Percentiles rank a stretch among this genome's conserved stretches.
These are phyloP conservation scores for Trichoderma asperellum DNA, from an alignment of 2,329 filamentous ascomycete species.

Conservation along the genomic window DNA sequence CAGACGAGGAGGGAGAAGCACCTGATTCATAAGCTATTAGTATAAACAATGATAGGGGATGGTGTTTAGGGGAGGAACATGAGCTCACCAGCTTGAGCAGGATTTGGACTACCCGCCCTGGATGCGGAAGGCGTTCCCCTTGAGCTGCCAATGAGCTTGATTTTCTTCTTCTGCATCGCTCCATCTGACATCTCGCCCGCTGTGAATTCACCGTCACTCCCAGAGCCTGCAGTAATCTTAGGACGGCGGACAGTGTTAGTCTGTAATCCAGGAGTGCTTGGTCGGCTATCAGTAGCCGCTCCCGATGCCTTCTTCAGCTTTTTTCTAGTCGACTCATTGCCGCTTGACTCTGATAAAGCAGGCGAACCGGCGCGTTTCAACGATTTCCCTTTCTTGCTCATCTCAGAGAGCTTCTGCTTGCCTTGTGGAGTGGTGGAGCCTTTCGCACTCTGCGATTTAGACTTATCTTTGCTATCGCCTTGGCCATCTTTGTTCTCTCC, in stretches of 20 bases:
- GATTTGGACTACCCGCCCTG: conserved; percentile 63
- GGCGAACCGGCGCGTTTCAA: conserved; percentile 87
- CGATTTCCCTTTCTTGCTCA: conserved; percentile 58
- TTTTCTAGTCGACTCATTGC: conserved; percentile 85
- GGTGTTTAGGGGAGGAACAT: not conserved
- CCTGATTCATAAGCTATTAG: conserved; percentile 32
- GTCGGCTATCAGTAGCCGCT: conserved; percentile 56
- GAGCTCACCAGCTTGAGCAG: conserved; percentile 47
- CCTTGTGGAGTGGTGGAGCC: conserved; percentile 63
- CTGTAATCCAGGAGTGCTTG: conserved; percentile 55
- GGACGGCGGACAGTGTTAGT: conserved; percentile 45
- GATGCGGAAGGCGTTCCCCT: conserved; percentile 61
- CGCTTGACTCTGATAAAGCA: conserved; percentile 86
- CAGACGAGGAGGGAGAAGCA: conserved; percentile 43
- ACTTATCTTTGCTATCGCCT: conserved; percentile 59
- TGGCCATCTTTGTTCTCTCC: conserved; percentile 61
- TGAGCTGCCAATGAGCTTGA: conserved; percentile 55
- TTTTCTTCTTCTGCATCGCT: conserved; percentile 55
- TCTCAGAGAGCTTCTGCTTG: conserved; percentile 49
- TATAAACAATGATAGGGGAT: not conserved
- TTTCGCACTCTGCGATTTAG: conserved; percentile 62
- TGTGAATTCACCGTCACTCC: conserved; percentile 74
- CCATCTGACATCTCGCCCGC: conserved; percentile 69
- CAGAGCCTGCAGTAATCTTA: conserved; percentile 59
- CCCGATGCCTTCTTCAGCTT: conserved; percentile 67